These are phyloP conservation scores for Amylostereum areolatum DNA, from an alignment of 1,284 basidiomycete genomes.

Conservation along the genomic window DNA sequence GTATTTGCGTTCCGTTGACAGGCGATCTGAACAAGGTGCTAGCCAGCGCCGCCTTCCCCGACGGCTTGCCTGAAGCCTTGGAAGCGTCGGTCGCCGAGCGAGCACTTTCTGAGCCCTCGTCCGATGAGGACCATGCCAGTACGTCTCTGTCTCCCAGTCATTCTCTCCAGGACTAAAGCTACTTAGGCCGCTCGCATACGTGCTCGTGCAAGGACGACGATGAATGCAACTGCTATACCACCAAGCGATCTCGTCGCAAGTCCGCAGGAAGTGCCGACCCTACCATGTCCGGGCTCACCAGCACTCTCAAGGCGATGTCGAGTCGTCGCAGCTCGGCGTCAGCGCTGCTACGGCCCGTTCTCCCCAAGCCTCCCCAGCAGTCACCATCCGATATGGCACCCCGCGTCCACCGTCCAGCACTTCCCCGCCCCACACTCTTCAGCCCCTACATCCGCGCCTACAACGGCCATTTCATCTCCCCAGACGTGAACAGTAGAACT, in stretches of 20 bases:
- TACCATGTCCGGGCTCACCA: constrained; percentile 11
- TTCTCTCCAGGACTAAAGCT: background rate
- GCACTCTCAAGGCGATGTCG: constrained; percentile 5
- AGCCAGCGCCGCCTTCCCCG: constrained; percentile 63
- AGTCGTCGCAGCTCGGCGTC: constrained; percentile 17
- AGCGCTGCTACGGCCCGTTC: constrained; percentile 25
- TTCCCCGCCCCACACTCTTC: constrained; percentile 29
- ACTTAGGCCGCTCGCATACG: background rate
- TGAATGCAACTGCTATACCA: constrained; percentile 29
- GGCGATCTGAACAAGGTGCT: constrained; percentile 49
- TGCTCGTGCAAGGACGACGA: constrained; percentile 37
- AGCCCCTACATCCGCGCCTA: constrained; percentile 62
- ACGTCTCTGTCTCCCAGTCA: constrained; percentile 9
- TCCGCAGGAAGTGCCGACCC: constrained; percentile 1
- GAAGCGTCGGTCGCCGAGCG: constrained; percentile 52
- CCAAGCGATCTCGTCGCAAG: constrained; percentile 7
- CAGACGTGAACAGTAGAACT: constrained; percentile 11
- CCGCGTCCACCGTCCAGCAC: constrained; percentile 13
- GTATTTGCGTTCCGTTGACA: constrained; percentile 22
- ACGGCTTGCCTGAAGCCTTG: constrained; percentile 61
- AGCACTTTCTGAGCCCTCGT: constrained; percentile 33
- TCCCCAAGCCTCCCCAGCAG: constrained; percentile 26
- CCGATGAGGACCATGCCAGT: constrained; percentile 49
- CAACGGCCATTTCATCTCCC: constrained; percentile 32
- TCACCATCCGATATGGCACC: constrained; percentile 21